Evolutionary conservation across 768 basidiomycete species (phyloP), one percentile per base, ranked within the genome.

Genomic region (Agaricus bisporus): DNA sequence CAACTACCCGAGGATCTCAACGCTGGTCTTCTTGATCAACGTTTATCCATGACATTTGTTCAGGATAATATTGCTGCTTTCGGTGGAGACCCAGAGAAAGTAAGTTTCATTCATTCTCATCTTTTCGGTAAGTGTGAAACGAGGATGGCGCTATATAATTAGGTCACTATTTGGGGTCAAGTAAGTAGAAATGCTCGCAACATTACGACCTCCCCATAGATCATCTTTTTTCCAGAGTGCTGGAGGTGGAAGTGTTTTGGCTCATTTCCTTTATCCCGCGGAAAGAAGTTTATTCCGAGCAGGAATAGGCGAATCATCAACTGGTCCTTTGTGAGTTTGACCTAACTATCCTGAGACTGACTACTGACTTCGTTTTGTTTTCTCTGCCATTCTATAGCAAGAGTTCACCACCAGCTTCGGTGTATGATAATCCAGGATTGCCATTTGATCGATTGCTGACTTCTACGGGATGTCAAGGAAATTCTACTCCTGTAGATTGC

Each of bases 41-140:
- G 73, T 1, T 68, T 73, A 32, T 82, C 83, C 0, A 65, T 90
- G 0, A 59, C 68, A 14, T 88, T 85, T 64, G 67, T 88, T 0
- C 77, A 85, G 56, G 69, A 82, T n/a, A 85, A 88, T 59, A 80
- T 87, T 15, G 75, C 69, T 3, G 73, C 74, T 3, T 88, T 88
- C 60, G 84, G 84, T 12, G 85, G 85, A 0, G 79, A 85, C 8
- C 32, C 32, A 85, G 82, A 67, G 17, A 54, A 54, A 38, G 81
- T 73, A 60, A 26, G 60, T 50, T 7, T 20, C 25, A 8, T 22
- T 12, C 37, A 5, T 39, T 45, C 22, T 14, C 0, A 36, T 28
- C n/a, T 1, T 7, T 28, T 18, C 49, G n/a, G 15, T 52, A 18
- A 51, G 41, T 28, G 17, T 22, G 17, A 5, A 36, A 14, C 32